Percentiles rank a stretch among this genome's conserved stretches.
phyloP scores from a whole-genome alignment of 2,329 filamentous ascomycete species.

The Phaeosphaeriaceae sp. region DNA sequence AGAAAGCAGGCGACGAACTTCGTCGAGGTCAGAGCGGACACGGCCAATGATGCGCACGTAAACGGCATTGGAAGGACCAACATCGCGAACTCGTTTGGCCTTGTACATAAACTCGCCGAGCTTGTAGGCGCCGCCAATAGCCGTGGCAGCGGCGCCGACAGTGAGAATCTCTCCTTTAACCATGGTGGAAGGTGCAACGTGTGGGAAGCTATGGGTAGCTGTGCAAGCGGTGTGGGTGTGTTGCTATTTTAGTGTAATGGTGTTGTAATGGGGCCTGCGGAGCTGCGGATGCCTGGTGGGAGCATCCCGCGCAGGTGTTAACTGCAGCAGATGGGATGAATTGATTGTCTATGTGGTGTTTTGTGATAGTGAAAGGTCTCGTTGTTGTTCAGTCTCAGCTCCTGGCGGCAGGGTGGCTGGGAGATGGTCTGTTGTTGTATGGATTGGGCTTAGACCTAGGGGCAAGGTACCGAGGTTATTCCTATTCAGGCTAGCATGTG shows the following conservation, averaged over 20 bases:
- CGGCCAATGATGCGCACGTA: conserved; percentile 49
- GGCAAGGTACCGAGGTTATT: no score
- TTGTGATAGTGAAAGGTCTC: no score
- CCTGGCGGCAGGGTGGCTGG: no score
- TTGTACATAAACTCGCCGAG: conserved; percentile 46
- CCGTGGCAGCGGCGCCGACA: conserved; percentile 40
- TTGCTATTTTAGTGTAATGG: conserved; percentile 25
- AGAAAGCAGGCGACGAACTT: conserved; percentile 46
- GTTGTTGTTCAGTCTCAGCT: no score
- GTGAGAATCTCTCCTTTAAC: conserved; percentile 40
- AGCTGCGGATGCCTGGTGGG: conserved; percentile 37
- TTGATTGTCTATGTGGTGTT: no score
- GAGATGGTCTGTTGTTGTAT: no score
- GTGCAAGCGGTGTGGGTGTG: conserved; percentile 8
- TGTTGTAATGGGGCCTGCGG: conserved; percentile 21
- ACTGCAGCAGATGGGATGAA: no score
- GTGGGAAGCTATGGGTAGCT: conserved; percentile 12
- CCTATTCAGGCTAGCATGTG: no score
- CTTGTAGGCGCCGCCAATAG: conserved; percentile 48
- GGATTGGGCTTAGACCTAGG: no score
- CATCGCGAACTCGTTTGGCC: conserved; percentile 45
- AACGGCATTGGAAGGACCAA: conserved; percentile 46
- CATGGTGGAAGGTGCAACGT: conserved; percentile 34
- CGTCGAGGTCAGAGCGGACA: conserved; percentile 46
- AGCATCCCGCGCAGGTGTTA: conserved; percentile 42